Base-by-base conservation (phyloP, 768 basidiomycete species). In the Podaxis sp. region DNA sequence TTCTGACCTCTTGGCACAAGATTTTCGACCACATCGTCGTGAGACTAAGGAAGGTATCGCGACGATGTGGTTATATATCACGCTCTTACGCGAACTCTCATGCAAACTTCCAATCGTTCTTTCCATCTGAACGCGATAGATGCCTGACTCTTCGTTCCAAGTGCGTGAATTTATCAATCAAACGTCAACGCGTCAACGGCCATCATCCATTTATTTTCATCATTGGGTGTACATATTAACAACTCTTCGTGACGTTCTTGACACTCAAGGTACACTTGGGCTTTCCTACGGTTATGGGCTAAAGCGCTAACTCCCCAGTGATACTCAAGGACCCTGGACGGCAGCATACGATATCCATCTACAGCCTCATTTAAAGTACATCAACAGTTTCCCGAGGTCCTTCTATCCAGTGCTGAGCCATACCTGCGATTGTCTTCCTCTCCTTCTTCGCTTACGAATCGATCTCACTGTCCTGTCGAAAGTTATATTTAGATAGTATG, bases 201-300 rank as follows among this genome's bases (percentile, higher is more conserved):
- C 36, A 26, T 36, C n/a, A 19, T 2, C n/a, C 9, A 22, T 8
- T 9, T 46, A 46, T 46, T 46, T 46, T 46, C 17, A n/a, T 46
- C 17, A 30, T 7, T 30, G 7, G 30, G 6, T 8, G 44, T 15
- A 15, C 19, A 8, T 19, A 46, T 39, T 19, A 55, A 11, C 36
- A 55, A 54, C 12, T 28, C 22, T 38, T 36, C 24, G 17, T 19
- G 53, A 7, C 26, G 33, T 39, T 12, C 26, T 46, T 48, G 44
- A 58, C 57, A 58, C 44, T 48, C 42, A 58, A 48, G 57, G 57
- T 28, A 59, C 28, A 36, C 38, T n/a, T 40, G 5, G 3, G 36
- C 28, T 38, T 55, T 38, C 19, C 38, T 9, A 0, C 26, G 51
- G 19, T 7, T 19, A n/a, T n/a, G 2, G 17, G 44, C 15, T 6